Percentiles rank a stretch among this genome's conserved stretches.
Conservation (phyloP, 208 protist species). For the Polymyxa betae region DNA sequence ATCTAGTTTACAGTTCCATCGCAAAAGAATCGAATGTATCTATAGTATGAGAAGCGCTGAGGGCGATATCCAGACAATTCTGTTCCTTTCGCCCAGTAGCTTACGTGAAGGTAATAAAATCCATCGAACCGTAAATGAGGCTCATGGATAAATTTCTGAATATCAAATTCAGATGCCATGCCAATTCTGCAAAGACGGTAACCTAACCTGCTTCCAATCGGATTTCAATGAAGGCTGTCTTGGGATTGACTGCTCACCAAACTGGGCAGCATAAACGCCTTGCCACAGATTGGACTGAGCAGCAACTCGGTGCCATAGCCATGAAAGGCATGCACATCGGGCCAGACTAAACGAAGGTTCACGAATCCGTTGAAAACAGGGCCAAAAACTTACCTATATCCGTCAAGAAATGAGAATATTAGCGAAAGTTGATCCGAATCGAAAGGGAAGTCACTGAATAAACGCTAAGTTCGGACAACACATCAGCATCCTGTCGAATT, state of each 20-base stretch:
- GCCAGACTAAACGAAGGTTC: neutral
- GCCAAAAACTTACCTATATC: slow-evolving; percentile 20
- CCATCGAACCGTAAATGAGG: slow-evolving; percentile 26
- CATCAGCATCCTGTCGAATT: too few species aligned
- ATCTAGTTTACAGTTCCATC: neutral
- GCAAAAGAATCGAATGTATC: slow-evolving; percentile 1
- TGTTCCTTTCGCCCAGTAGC: slow-evolving; percentile 28
- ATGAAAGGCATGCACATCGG: neutral
- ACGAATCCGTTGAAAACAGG: neutral
- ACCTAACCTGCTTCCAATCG: slow-evolving; percentile 27
- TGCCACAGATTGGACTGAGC: neutral
- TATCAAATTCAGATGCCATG: neutral
- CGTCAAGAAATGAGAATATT: slow-evolving; percentile 42
- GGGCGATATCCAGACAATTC: neutral
- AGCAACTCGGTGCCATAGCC: neutral
- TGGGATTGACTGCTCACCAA: neutral
- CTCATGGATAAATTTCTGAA: neutral
- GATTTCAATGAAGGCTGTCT: neutral
- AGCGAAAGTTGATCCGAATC: neutral
- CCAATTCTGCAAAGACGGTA: neutral
- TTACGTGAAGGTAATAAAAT: slow-evolving; percentile 8
- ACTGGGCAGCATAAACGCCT: neutral
- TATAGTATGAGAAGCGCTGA: slow-evolving; percentile 2
- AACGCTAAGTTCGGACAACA: too few species aligned
- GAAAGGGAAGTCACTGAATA: too few species aligned